phyloP scores from a whole-genome alignment of 306 rosid species.

The Neltuma alba region DNA sequence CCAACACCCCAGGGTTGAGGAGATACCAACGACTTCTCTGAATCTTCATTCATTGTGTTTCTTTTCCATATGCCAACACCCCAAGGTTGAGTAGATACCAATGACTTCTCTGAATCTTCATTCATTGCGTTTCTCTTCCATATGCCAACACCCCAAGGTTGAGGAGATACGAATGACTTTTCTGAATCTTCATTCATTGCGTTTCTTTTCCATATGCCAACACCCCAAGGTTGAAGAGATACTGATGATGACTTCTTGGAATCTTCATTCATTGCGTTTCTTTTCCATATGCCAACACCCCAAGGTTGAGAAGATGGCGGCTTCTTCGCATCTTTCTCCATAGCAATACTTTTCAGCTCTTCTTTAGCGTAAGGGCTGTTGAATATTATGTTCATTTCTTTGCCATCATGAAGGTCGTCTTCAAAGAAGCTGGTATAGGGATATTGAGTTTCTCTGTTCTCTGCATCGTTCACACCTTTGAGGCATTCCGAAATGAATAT shows the following conservation, averaged over 20 bases:
- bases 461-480: not conserved
- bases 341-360: no score
- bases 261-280: no score
- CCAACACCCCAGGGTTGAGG: no score
- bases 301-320: no score
- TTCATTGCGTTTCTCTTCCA: not conserved
- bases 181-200: not conserved
- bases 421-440: not conserved
- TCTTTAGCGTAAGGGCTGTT: not conserved
- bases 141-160: not conserved
- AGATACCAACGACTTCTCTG: no score
- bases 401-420: not conserved
- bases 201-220: not conserved
- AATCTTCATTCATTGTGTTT: no score
- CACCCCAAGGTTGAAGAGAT: no score
- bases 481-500: no score
- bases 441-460: not conserved
- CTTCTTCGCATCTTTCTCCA: no score
- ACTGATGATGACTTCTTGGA: no score
- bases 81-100: not conserved
- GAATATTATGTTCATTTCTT: not conserved
- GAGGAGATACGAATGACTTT: not conserved
- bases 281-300: no score
- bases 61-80: no score
- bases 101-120: not conserved